Evolutionary conservation across 2,329 filamentous ascomycete genomes (phyloP).

Genomic region (Botryotinia convoluta): DNA sequence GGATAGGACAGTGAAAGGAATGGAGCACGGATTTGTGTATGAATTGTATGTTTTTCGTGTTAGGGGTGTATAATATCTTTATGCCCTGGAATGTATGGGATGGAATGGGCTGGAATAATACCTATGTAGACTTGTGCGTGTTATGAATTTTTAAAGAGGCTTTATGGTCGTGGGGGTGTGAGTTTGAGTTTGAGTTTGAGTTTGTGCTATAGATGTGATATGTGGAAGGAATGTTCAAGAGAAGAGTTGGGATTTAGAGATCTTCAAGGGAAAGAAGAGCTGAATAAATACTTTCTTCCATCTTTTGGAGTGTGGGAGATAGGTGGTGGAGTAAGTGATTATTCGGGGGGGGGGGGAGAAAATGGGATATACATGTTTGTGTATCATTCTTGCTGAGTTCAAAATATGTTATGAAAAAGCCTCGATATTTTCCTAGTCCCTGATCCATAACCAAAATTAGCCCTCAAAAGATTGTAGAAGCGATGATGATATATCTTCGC

Average conservation of each 20-base stretch:
- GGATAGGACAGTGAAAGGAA: neutral
- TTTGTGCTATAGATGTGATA: no score
- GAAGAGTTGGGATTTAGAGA: neutral
- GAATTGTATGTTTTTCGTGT: slow-evolving; percentile 6
- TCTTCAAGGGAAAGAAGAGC: neutral
- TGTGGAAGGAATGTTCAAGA: neutral
- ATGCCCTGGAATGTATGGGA: neutral
- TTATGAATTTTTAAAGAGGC: neutral
- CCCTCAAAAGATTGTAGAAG: neutral
- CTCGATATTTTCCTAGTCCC: neutral
- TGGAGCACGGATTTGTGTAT: neutral
- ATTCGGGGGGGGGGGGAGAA: neutral
- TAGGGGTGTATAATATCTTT: slow-evolving; percentile 6
- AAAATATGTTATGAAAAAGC: neutral
- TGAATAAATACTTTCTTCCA: neutral
- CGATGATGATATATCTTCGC: neutral
- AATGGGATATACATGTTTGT: no score
- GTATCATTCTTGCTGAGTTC: no score
- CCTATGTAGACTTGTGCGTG: neutral
- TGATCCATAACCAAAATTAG: neutral
- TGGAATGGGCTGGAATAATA: neutral
- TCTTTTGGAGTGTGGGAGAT: neutral
- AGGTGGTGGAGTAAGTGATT: neutral
- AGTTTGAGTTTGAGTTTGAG: neutral
- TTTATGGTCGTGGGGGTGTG: neutral